These are phyloP conservation scores for Penicillium herquei DNA, from an alignment of 495 filamentous ascomycete genomes.

Conservation along the genomic window DNA sequence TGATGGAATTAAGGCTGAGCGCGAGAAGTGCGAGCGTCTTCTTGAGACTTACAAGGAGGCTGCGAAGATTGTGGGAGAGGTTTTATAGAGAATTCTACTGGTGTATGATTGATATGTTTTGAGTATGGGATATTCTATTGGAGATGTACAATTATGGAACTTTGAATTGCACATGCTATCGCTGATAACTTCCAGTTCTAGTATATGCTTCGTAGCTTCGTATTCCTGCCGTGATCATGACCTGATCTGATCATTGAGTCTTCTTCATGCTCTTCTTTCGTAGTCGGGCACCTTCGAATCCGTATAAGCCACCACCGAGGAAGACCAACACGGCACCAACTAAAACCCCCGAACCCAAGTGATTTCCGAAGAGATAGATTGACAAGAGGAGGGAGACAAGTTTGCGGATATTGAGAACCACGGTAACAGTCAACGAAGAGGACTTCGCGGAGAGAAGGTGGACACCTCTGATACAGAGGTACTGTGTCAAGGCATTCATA, in stretches of 20 bases:
- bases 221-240: constrained; percentile 12
- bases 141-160: constrained; percentile 26
- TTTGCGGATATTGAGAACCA: constrained; percentile 93
- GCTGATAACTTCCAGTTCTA: neutral
- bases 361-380: constrained; percentile 90
- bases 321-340: constrained; percentile 84
- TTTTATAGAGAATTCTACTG: constrained; percentile 56
- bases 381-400: constrained; percentile 87
- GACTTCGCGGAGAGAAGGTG: constrained; percentile 83
- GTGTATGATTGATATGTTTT: constrained; percentile 1
- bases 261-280: constrained; percentile 27
- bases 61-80: constrained; percentile 95
- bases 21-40: constrained; percentile 96
- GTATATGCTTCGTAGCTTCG: neutral
- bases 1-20: constrained; percentile 92
- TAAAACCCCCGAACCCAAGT: constrained; percentile 69
- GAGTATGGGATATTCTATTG: constrained; percentile 13
- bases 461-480: constrained; percentile 90
- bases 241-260: constrained; percentile 3
- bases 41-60: constrained; percentile 94
- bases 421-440: constrained; percentile 91
- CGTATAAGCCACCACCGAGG: constrained; percentile 82
- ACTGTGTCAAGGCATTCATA: constrained; percentile 88
- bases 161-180: constrained; percentile 13
- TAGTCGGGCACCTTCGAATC: constrained; percentile 61